A percentile compares a stretch with the other conserved stretches of the same genome.
These are phyloP conservation scores for Telfairia occidentalis DNA, from an alignment of 331 rosid species.

Conservation along the genomic window DNA sequence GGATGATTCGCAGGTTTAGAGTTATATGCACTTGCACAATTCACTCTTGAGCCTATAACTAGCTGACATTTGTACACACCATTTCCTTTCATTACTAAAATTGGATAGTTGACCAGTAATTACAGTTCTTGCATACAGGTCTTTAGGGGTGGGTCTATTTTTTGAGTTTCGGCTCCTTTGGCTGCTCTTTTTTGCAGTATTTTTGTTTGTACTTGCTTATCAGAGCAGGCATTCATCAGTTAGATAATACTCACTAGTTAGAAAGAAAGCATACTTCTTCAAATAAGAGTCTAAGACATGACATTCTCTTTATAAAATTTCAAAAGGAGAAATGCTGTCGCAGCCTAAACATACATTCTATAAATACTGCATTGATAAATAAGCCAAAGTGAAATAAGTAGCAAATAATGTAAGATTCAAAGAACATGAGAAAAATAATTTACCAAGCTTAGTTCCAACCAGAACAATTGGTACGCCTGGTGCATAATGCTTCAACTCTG, in stretches of 20 bases:
- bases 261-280: not conserved
- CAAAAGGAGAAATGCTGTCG: not conserved
- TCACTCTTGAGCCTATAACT: not conserved
- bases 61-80: not conserved
- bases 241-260: not conserved
- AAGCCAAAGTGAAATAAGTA: not conserved
- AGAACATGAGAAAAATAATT: conserved; percentile 17
- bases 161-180: not conserved
- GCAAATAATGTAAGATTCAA: not conserved
- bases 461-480: conserved; percentile 98
- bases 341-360: not conserved
- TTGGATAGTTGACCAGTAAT: not conserved
- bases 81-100: not conserved
- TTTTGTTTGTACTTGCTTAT: not conserved
- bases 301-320: not conserved
- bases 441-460: conserved; percentile 95
- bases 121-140: not conserved
- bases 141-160: not conserved
- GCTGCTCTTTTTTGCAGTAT: not conserved
- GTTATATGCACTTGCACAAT: not conserved
- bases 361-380: not conserved
- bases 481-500: conserved; percentile 99
- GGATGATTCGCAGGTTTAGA: not conserved
- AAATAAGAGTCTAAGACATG: not conserved
- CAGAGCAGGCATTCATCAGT: not conserved